Percentiles rank a stretch among this genome's conserved stretches.
Evolutionary conservation across 768 basidiomycete species (phyloP).

Genomic region (Tricholoma bakamatsutake): DNA sequence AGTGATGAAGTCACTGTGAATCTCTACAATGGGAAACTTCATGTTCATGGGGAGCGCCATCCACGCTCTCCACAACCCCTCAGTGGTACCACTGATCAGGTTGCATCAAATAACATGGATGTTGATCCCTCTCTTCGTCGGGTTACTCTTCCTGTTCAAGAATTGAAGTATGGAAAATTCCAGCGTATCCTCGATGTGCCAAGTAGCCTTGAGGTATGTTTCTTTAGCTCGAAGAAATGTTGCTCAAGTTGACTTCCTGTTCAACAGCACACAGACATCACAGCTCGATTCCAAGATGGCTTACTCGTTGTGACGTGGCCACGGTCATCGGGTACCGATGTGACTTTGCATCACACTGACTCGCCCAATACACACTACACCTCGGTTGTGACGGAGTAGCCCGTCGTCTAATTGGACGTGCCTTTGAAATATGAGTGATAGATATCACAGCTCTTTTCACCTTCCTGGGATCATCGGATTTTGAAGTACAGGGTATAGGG

Average conservation of each 20-base stretch:
- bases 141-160: slow-evolving; percentile 22
- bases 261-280: slow-evolving; percentile 30
- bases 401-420: not conserved
- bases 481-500: too few species aligned
- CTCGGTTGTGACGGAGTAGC: not conserved
- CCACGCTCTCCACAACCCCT: slow-evolving; percentile 7
- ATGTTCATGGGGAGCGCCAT: slow-evolving; percentile 28
- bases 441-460: not conserved
- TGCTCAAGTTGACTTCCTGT: slow-evolving; percentile 9
- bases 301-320: slow-evolving; percentile 42
- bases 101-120: not conserved
- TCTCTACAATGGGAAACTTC: slow-evolving; percentile 28
- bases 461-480: not conserved
- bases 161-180: slow-evolving; percentile 41
- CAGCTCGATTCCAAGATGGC: slow-evolving; percentile 31
- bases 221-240: slow-evolving; percentile 4
- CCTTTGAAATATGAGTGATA: too few species aligned
- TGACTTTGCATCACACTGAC: not conserved
- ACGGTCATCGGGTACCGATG: slow-evolving; percentile 7
- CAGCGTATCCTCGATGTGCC: slow-evolving; percentile 32
- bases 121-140: not conserved
- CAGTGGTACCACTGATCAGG: not conserved
- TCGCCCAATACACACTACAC: not conserved
- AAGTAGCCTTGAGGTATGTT: slow-evolving; percentile 30
- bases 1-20: slow-evolving; percentile 27